Evolutionary conservation across 2,329 filamentous ascomycete genomes (phyloP), one percentile per base, ranked within the genome.

Genomic region (Aspergillus brasiliensis): DNA sequence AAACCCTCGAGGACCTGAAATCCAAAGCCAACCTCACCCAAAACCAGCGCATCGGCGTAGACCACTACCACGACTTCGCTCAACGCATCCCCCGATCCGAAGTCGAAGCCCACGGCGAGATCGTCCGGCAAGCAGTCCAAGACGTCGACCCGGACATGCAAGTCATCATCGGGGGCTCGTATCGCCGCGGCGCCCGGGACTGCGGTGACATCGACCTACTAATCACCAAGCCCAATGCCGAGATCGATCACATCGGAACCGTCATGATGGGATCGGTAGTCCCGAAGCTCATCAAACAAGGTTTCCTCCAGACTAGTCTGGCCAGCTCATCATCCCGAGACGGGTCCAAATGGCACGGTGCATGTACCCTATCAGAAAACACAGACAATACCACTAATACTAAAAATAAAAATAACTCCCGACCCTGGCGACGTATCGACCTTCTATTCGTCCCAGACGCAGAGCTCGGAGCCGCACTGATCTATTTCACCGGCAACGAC

Each of bases 401-500:
- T n/a, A n/a, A 25, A 25, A 6, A 25, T 25, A 25, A 6, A 25
- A 25, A 5, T 15, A 13, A 52, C 38, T 79, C 70, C 62, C 79
- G 80, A 0, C 73, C 84, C 0, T 97, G 92, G 92, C 84, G 92
- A 8, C 85, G 92, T 2, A 89, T 97, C 62, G 93, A 97, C 71
- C 84, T 97, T 19, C 80, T 97, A 1, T 83, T 96, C 3, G 93
- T 97, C 0, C 92, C 93, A 0, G 87, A 88, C 66, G 81, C 84
- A 2, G 88, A 97, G 74, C 82, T 92, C 53, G 94, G 94, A 1
- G 93, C 91, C 0, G 92, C 93, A 0, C 73, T 97, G 62, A 84
- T 97, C n/a, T 97, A 97, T 72, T 98, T 97, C 71, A 97, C 94
- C 0, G 94, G 94, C 1, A 95, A 97, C 67, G 93, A 97, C 72